Evolutionary conservation across 1,139 yeast species (phyloP), one percentile per base, ranked within the genome.

Genomic region (Debaryomyces robertsiae): DNA sequence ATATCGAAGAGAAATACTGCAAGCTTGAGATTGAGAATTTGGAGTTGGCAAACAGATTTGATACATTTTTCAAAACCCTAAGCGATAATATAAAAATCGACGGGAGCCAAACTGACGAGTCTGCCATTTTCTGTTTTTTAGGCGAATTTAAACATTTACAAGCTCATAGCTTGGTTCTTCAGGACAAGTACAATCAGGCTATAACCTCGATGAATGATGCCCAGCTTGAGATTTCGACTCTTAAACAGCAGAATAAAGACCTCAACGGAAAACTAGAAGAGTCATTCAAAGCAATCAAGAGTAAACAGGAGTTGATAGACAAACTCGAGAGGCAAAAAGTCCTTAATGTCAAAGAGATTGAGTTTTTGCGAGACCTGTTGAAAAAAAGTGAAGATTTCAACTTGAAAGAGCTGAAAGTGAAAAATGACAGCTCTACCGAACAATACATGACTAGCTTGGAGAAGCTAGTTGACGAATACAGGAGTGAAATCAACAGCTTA

Each of bases 271-370:
- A 49, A 27, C 41, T 47, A 15, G 46, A 43, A 18, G 32, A 34
- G 11, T 45, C 65, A 27, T 58, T 61, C 24, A 66, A 65, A 27
- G 46, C 55, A 48, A 42, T 55, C 36, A 53, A 48, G 44, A 55
- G 52, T 19, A 65, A 61, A 57, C 60, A 64, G 45, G 64, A 60
- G 44, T 41, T 66, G 45, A 53, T 66, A 45, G 55, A 65, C 41
- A 61, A 82, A 46, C 57, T 81, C 16, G 81, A 81, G 43, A 73
- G 78, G 41, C 84, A 80, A 46, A 73, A 73, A 41, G 57, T 67
- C 2, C 63, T 84, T 35, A 75, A 81, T n/a, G 52, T 63, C n/a
- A 79, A 79, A 47, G 94, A 86, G 54, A 75, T 82, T 22, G 77
- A 71, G 41, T 73, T 81, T 43, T 62, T 86, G 41, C 66, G 89